Evolutionary conservation across 169 alveolate species (phyloP).

Genomic region (Plasmodium yoelii): DNA sequence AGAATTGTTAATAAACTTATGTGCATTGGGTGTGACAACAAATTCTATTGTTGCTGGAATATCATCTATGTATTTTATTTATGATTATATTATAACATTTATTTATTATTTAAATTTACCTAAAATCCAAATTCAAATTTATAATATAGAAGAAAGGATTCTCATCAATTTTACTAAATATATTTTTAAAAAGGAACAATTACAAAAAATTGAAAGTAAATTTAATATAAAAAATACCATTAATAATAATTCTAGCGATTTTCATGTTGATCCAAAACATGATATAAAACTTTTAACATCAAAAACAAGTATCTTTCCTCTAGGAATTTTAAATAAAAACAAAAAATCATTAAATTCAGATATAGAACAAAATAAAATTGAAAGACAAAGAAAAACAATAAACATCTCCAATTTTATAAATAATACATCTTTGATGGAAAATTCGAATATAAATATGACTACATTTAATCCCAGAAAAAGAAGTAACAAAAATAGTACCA

Average conservation of each 20-base stretch:
- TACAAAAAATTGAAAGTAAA: constrained; percentile 47
- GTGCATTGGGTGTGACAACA: constrained; percentile 68
- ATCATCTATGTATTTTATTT: constrained; percentile 51
- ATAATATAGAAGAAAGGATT: constrained; percentile 61
- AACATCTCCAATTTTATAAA: no score
- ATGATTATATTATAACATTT: constrained; percentile 56
- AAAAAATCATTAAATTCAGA: no score
- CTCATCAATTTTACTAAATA: constrained; percentile 55
- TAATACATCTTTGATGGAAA: no score
- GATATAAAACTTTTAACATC: no score
- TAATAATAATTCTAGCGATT: constrained; percentile 13
- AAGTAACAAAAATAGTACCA: no score
- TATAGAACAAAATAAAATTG: no score
- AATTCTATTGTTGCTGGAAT: constrained; percentile 75
- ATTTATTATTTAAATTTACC: constrained; percentile 42
- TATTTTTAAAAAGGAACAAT: constrained; percentile 64
- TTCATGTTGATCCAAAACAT: constrained; percentile 15
- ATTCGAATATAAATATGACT: no score
- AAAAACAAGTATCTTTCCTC: no score
- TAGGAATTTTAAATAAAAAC: no score
- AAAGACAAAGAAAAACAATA: no score
- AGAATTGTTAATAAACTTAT: constrained; percentile 51
- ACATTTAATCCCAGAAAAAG: no score
- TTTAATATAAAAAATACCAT: not conserved
- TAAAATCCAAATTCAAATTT: constrained; percentile 58